Evolutionary conservation across 257 asterid genomes (phyloP).

Genomic region (Solanum acaule): DNA sequence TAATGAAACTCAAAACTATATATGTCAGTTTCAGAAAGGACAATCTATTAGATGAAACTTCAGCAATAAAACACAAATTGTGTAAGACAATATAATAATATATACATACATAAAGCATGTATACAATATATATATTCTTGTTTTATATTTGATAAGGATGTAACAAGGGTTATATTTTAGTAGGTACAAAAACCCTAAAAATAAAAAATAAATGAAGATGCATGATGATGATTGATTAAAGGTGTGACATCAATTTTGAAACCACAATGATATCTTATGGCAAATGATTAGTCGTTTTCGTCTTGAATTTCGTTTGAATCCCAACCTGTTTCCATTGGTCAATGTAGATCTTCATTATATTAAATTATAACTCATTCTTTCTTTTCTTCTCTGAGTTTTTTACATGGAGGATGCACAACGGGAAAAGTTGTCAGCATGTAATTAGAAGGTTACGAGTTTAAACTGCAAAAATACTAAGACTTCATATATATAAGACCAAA

Average conservation of each 20-base stretch:
- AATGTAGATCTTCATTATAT: conserved; percentile 4
- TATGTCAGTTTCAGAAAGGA: not conserved
- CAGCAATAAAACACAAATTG: not conserved
- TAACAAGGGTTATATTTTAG: not conserved
- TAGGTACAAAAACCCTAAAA: not conserved
- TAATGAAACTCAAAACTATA: not conserved
- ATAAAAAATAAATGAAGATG: not conserved
- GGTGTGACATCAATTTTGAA: conserved; percentile 11
- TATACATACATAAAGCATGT: not conserved
- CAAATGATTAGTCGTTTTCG: conserved; percentile 27
- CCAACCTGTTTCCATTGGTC: conserved; percentile 22
- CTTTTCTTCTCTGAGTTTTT: not conserved
- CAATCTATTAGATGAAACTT: not conserved
- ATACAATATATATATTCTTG: not conserved
- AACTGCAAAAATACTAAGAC: not conserved
- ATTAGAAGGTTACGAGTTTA: not conserved
- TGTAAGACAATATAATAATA: not conserved
- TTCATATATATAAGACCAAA: too few relatives aligned
- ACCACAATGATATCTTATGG: conserved; percentile 10
- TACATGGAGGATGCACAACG: too few relatives aligned
- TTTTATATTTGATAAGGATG: not conserved
- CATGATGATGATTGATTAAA: not conserved
- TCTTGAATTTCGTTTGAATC: conserved; percentile 16
- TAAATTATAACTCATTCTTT: not conserved
- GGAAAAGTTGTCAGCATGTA: rapidly evolving